phyloP scores from a whole-genome alignment of 1,139 yeast species.

The Pichiaceae sp. region DNA sequence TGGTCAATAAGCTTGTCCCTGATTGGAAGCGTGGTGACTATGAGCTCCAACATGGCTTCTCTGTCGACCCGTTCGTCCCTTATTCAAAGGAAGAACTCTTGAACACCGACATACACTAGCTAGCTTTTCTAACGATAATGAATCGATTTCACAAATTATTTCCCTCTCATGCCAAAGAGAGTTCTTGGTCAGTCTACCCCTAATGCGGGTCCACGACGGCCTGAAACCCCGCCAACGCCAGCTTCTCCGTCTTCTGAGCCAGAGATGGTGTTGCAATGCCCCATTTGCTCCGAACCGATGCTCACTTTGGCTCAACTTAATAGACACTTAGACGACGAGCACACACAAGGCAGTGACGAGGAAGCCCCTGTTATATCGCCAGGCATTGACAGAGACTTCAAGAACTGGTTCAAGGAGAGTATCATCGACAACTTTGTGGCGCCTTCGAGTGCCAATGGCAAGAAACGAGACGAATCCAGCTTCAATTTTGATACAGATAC shows the following conservation, averaged over 20 bases:
- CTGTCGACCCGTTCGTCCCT: conserved; percentile 16
- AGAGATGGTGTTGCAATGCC: conserved; percentile 33
- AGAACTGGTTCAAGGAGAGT: conserved; percentile 31
- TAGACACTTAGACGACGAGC: conserved; percentile 66
- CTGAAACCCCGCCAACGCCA: too few relatives aligned
- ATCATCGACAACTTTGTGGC: conserved; percentile 17
- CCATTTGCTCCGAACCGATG: conserved; percentile 63
- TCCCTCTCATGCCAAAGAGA: too few relatives aligned
- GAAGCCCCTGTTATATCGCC: neutral
- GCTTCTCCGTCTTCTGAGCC: neutral
- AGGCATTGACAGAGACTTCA: conserved; percentile 26
- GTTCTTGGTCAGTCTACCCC: too few relatives aligned
- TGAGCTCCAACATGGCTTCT: conserved; percentile 10
- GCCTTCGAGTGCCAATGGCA: conserved; percentile 1
- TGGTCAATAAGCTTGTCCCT: conserved; percentile 19
- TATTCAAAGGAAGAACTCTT: conserved; percentile 19
- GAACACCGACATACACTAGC: conserved; percentile 11
- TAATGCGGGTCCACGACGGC: too few relatives aligned
- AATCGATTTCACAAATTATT: too few relatives aligned
- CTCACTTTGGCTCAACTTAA: conserved; percentile 50
- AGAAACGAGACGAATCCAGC: conserved; percentile 14
- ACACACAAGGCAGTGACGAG: conserved; percentile 27
- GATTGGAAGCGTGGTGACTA: conserved; percentile 17
- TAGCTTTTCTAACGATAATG: neutral
- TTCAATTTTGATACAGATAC: neutral